These are phyloP conservation scores for Phytophthora aleatoria DNA, from an alignment of 352 stramenopile species.

Conservation along the genomic window DNA sequence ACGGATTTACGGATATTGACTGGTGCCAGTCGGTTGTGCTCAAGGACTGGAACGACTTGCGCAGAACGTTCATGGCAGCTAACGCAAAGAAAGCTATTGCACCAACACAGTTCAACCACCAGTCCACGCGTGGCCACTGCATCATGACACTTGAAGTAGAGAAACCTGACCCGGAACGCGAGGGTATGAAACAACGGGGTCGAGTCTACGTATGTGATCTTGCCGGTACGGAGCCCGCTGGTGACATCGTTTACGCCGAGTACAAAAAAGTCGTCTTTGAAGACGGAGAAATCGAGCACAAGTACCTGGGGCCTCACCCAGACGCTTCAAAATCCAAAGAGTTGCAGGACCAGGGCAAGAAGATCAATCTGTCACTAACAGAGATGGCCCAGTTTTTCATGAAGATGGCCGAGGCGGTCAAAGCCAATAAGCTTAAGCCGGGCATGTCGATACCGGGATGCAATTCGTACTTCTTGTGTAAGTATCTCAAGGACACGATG, in stretches of 20 bases:
- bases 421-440: conserved; percentile 95
- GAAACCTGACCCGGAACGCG: conserved; percentile 90
- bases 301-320: conserved; percentile 88
- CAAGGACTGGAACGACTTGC: conserved; percentile 94
- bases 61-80: conserved; percentile 89
- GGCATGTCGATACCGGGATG: conserved; percentile 93
- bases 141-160: conserved; percentile 96
- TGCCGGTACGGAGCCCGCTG: conserved; percentile 92
- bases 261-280: conserved; percentile 94
- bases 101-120: conserved; percentile 95
- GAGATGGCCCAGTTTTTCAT: conserved; percentile 98
- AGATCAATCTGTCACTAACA: conserved; percentile 95
- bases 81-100: conserved; percentile 94
- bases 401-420: conserved; percentile 95
- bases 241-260: conserved; percentile 93
- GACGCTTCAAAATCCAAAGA: conserved; percentile 94
- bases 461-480: conserved; percentile 96
- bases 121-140: conserved; percentile 93
- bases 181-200: conserved; percentile 90
- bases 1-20: conserved; percentile 96
- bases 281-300: conserved; percentile 93
- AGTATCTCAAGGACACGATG: conserved; percentile 97
- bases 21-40: conserved; percentile 93
- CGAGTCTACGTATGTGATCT: conserved; percentile 95
- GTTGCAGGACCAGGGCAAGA: conserved; percentile 95